Evolutionary conservation across 1,284 basidiomycete species (phyloP).

Genomic region (Coniophora puteana): DNA sequence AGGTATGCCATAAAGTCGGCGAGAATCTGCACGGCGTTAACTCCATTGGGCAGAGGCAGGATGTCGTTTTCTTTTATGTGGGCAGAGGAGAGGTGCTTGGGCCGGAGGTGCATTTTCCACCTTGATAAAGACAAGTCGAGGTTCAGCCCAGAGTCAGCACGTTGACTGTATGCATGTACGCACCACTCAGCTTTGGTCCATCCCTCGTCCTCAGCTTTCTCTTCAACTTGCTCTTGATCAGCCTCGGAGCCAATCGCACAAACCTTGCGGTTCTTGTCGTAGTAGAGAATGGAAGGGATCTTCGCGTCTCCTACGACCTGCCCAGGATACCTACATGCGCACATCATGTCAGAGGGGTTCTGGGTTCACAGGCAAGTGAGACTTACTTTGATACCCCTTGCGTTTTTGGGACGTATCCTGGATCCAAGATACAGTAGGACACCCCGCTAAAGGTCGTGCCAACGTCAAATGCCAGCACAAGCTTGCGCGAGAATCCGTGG

Average conservation of each 20-base stretch:
- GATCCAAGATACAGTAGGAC: slow-evolving; percentile 42
- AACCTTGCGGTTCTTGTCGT: slow-evolving; percentile 40
- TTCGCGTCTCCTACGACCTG: slow-evolving; percentile 44
- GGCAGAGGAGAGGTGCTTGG: slow-evolving; percentile 26
- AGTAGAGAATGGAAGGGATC: slow-evolving; percentile 55
- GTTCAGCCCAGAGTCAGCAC: background rate
- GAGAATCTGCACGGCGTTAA: slow-evolving; percentile 43
- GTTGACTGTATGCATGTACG: slow-evolving; percentile 2
- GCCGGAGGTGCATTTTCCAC: slow-evolving; percentile 57
- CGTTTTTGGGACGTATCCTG: slow-evolving; percentile 44
- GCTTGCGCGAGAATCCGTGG: slow-evolving; percentile 30
- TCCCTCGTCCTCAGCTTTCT: slow-evolving; percentile 41
- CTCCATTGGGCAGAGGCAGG: slow-evolving; percentile 43
- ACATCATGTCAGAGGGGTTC: slow-evolving; percentile 26
- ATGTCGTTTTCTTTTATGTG: slow-evolving; percentile 27
- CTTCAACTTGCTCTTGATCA: slow-evolving; percentile 34
- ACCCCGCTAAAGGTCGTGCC: slow-evolving; percentile 52
- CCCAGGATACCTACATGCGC: slow-evolving; percentile 34
- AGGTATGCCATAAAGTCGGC: slow-evolving; percentile 53
- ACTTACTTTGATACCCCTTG: slow-evolving; percentile 39
- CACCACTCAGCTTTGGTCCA: slow-evolving; percentile 51
- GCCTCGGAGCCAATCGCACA: slow-evolving; percentile 53
- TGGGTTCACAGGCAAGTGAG: slow-evolving; percentile 6
- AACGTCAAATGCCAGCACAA: slow-evolving; percentile 48
- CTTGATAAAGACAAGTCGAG: slow-evolving; percentile 25